Evolutionary conservation across 805 yeast species (phyloP).

Genomic region (Yarrowia yakushimensis): DNA sequence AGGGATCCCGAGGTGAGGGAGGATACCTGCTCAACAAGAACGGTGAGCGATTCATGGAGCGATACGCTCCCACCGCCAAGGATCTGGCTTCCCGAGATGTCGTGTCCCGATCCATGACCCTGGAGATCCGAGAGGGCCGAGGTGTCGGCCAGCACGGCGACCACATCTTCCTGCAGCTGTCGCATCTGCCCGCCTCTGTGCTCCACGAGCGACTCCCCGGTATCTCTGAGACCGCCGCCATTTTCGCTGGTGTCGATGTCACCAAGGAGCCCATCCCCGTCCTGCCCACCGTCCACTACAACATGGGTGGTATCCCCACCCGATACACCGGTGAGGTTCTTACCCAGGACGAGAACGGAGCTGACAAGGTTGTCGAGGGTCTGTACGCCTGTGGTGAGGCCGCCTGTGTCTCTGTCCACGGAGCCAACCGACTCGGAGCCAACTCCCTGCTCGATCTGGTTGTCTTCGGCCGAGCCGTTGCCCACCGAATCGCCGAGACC

Average conservation of each 20-base stretch:
- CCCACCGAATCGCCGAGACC: constrained; percentile 82
- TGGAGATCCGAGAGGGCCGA: constrained; percentile 98
- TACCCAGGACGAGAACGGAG: constrained; percentile 76
- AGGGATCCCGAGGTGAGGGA: constrained; percentile 99
- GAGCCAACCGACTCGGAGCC: constrained; percentile 99
- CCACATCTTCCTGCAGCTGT: constrained; percentile 90
- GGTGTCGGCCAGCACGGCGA: constrained; percentile 97
- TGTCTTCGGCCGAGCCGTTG: constrained; percentile 97
- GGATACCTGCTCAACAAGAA: constrained; percentile 93
- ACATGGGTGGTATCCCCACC: constrained; percentile 99
- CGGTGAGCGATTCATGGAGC: constrained; percentile 99
- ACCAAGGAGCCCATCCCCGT: constrained; percentile 99
- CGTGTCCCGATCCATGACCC: constrained; percentile 95
- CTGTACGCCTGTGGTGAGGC: constrained; percentile 97
- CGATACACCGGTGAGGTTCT: constrained; percentile 94
- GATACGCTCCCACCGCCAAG: constrained; percentile 98
- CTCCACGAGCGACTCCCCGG: constrained; percentile 96
- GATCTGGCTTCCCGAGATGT: constrained; percentile 98
- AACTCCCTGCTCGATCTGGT: constrained; percentile 94
- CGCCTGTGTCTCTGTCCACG: constrained; percentile 98
- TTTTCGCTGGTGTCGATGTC: constrained; percentile 98
- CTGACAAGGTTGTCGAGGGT: constrained; percentile 90
- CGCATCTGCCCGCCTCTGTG: constrained; percentile 89
- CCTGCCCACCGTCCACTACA: constrained; percentile 96
- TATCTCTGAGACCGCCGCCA: constrained; percentile 97